A percentile compares a stretch with the other conserved stretches of the same genome.
These are phyloP conservation scores for Macrophomina pseudophaseolina DNA, from an alignment of 2,329 filamentous ascomycete species.

Conservation along the genomic window DNA sequence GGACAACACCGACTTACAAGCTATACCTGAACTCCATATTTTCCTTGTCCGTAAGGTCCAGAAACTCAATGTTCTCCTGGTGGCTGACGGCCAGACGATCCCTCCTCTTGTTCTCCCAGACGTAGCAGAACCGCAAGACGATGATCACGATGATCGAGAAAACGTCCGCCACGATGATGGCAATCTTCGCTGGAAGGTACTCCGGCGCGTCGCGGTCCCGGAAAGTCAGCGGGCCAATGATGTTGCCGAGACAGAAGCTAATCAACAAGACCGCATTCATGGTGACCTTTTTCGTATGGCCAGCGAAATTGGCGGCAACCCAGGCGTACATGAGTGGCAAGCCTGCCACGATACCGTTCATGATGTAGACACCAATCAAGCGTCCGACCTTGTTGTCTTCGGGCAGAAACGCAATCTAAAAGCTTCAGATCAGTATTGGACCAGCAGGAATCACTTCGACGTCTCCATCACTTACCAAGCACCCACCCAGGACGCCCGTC, in stretches of 20 bases:
- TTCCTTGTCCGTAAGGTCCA: constrained; percentile 27
- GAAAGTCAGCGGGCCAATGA: constrained; percentile 47
- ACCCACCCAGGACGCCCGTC: constrained; percentile 12
- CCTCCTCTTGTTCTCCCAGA: constrained; percentile 39
- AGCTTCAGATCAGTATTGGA: constrained; percentile 21
- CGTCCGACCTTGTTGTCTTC: constrained; percentile 28
- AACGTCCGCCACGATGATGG: constrained; percentile 45
- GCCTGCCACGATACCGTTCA: constrained; percentile 31
- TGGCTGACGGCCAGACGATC: constrained; percentile 30
- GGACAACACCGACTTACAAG: neutral
- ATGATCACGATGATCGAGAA: constrained; percentile 38
- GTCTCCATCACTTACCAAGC: constrained; percentile 5
- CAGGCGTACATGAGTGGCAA: constrained; percentile 32
- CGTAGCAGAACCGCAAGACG: constrained; percentile 32
- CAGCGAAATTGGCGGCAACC: constrained; percentile 34
- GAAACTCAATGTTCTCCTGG: constrained; percentile 33
- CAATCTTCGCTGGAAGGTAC: constrained; percentile 49
- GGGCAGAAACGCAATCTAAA: constrained; percentile 31
- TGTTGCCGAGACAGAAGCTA: constrained; percentile 49
- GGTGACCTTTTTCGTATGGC: constrained; percentile 46
- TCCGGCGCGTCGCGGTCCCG: constrained; percentile 34
- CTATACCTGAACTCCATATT: constrained; percentile 33
- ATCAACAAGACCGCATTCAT: constrained; percentile 44
- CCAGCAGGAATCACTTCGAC: constrained; percentile 18
- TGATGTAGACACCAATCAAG: constrained; percentile 33